Base-by-base conservation (phyloP, 352 stramenopile genomes). In the Pythium insidiosum region DNA sequence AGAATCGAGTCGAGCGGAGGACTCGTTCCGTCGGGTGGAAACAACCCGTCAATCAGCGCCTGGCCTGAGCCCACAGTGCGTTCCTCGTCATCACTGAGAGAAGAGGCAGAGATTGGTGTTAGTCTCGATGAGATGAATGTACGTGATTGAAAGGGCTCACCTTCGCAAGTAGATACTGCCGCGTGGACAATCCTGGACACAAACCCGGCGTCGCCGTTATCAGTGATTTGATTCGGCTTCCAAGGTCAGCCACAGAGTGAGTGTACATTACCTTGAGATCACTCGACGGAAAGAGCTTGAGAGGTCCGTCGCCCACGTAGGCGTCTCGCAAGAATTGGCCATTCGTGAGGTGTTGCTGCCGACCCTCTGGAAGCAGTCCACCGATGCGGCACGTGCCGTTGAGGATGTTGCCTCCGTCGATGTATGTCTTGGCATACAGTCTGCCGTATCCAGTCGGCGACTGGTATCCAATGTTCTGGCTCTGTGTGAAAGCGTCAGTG, bases 21-120 rank as follows among this genome's bases (percentile, higher is more conserved):
- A 33, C 68, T 55, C 13, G 54, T 60, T 7, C 49, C 58, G 18
- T 90, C 71, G 15, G 63, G 63, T 24, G 81, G 78, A 47, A 94
- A 94, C 15, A 94, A 30, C 2, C 74, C 75, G 31, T 94, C 77
- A 16, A 94, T 61, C 21, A 94, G 50, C 4, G 75, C 73, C 53
- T 93, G 80, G 11, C 80, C 80, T n/a, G 80, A 93, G 4, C 80
- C 80, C 5, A 93, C 50, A 11, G 80, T 93, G 10, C 80, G 71
- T 49, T 93, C 80, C 56, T 93, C 64, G 49, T 93, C 80, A 38
- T 93, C 80, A 50, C 77, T 90, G 18, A 33, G n/a, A n/a, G 1
- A 12, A 7, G 21, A n/a, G n/a, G n/a, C n/a, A n/a, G n/a, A n/a
- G n/a, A n/a, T n/a, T n/a, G n/a, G n/a, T n/a, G n/a, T n/a, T n/a